Evolutionary conservation across 2,329 filamentous ascomycete genomes (phyloP).

Genomic region (Sphaceloma murrayae): DNA sequence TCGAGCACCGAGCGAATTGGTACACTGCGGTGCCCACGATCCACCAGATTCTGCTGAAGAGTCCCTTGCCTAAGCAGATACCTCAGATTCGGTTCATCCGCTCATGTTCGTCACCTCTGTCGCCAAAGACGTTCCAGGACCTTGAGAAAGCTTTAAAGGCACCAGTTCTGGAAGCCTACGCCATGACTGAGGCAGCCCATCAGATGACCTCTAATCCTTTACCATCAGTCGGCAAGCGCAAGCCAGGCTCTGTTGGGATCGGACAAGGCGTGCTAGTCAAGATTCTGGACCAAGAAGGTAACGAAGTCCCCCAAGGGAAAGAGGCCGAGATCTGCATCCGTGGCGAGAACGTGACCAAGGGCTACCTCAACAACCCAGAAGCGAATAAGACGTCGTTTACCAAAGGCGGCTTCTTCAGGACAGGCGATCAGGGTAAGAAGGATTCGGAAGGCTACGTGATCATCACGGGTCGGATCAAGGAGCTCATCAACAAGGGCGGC

Average conservation of each 20-base stretch:
- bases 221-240: slow-evolving; percentile 57
- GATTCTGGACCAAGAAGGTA: slow-evolving; percentile 62
- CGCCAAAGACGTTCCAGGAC: slow-evolving; percentile 70
- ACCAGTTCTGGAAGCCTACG: slow-evolving; percentile 80
- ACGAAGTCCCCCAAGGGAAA: slow-evolving; percentile 56
- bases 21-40: slow-evolving; percentile 91
- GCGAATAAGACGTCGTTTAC: slow-evolving; percentile 70
- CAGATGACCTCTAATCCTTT: slow-evolving; percentile 65
- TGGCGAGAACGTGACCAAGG: slow-evolving; percentile 73
- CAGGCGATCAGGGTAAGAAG: slow-evolving; percentile 74
- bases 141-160: slow-evolving; percentile 67
- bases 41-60: slow-evolving; percentile 77
- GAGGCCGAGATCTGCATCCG: slow-evolving; percentile 77
- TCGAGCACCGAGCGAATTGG: slow-evolving; percentile 69
- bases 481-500: slow-evolving; percentile 82
- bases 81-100: slow-evolving; percentile 76
- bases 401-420: slow-evolving; percentile 71
- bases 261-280: slow-evolving; percentile 74
- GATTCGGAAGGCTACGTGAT: slow-evolving; percentile 73
- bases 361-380: slow-evolving; percentile 72
- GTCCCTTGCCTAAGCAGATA: slow-evolving; percentile 55
- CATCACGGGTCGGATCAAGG: slow-evolving; percentile 88
- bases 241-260: slow-evolving; percentile 72
- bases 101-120: slow-evolving; percentile 75
- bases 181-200: slow-evolving; percentile 84